These are phyloP conservation scores for Spiromastix sp. DNA, from an alignment of 2,329 filamentous ascomycete genomes.

Conservation along the genomic window DNA sequence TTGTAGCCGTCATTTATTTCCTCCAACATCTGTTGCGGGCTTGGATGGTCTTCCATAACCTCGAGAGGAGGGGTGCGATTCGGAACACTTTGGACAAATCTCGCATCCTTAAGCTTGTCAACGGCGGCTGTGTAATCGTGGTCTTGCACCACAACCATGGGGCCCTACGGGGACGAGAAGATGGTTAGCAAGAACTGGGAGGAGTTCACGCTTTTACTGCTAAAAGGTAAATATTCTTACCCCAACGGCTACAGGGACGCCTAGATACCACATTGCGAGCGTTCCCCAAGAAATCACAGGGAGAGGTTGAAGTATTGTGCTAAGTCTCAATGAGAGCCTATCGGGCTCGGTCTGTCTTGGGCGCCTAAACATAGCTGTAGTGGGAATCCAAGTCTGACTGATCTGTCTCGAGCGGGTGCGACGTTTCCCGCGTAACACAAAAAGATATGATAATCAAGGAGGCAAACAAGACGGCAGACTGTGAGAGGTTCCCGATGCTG, in stretches of 20 bases:
- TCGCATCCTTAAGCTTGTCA: conserved; percentile 14
- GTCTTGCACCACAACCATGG: conserved; percentile 16
- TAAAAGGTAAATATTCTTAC: conserved; percentile 7
- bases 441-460: neutral
- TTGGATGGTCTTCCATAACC: conserved; percentile 5
- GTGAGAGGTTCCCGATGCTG: too few relatives aligned
- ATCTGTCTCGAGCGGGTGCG: neutral
- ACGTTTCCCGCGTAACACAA: neutral
- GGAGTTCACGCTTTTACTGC: neutral
- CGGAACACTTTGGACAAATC: conserved; percentile 14
- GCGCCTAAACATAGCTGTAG: conserved; percentile 11
- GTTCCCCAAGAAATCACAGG: conserved; percentile 14
- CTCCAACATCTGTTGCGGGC: conserved; percentile 10
- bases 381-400: conserved; percentile 1
- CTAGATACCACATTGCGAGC: conserved; percentile 14
- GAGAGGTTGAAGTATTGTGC: conserved; percentile 15
- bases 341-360: conserved; percentile 16
- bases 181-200: conserved; percentile 7
- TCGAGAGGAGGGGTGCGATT: conserved; percentile 12
- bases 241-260: conserved; percentile 13
- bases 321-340: conserved; percentile 10
- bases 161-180: conserved; percentile 5
- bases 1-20: conserved; percentile 17
- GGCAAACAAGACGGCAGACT: too few relatives aligned
- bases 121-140: conserved; percentile 13